Conservation (phyloP, 1,139 yeast species). For the Pichia sp. region DNA sequence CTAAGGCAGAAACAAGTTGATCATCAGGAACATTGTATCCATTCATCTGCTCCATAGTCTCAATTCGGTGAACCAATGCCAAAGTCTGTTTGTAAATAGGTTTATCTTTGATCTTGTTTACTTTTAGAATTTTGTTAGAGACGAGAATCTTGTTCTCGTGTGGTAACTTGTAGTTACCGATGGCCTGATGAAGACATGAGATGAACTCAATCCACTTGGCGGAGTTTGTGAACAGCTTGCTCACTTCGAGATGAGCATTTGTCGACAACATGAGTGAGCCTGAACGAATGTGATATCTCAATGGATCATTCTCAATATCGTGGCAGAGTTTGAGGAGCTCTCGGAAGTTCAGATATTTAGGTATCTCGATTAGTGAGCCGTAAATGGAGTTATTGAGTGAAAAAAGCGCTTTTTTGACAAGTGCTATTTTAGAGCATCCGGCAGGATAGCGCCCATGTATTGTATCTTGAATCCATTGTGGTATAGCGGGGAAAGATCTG, state of each 20-base stretch:
- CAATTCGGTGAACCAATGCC: slow-evolving; percentile 8
- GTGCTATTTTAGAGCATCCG: slow-evolving; percentile 44
- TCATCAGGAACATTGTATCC: slow-evolving; percentile 7
- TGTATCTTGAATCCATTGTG: slow-evolving; percentile 34
- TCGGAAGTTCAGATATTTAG: slow-evolving; percentile 24
- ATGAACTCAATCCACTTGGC: slow-evolving; percentile 29
- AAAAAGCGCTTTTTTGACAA: slow-evolving; percentile 34
- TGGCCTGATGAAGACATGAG: slow-evolving; percentile 30
- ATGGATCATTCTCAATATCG: slow-evolving; percentile 42
- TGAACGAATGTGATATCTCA: slow-evolving; percentile 43
- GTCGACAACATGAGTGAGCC: slow-evolving; percentile 33
- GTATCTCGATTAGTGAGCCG: slow-evolving; percentile 27
- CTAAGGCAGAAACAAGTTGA: slow-evolving; percentile 8
- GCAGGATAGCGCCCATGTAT: slow-evolving; percentile 45
- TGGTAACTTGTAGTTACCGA: slow-evolving; percentile 22
- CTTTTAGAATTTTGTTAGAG: slow-evolving; percentile 39
- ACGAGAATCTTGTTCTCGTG: slow-evolving; percentile 32
- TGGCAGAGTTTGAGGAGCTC: slow-evolving; percentile 39
- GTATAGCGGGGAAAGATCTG: slow-evolving; percentile 37
- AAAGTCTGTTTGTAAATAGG: slow-evolving; percentile 6
- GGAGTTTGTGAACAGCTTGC: slow-evolving; percentile 31
- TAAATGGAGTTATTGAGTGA: slow-evolving; percentile 26
- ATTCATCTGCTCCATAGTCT: slow-evolving; percentile 3
- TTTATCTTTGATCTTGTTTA: slow-evolving; percentile 21
- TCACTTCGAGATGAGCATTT: slow-evolving; percentile 30